Conservation (phyloP, 202 grass and related monocot species). For the Schoenoplectus tabernaemontani region DNA sequence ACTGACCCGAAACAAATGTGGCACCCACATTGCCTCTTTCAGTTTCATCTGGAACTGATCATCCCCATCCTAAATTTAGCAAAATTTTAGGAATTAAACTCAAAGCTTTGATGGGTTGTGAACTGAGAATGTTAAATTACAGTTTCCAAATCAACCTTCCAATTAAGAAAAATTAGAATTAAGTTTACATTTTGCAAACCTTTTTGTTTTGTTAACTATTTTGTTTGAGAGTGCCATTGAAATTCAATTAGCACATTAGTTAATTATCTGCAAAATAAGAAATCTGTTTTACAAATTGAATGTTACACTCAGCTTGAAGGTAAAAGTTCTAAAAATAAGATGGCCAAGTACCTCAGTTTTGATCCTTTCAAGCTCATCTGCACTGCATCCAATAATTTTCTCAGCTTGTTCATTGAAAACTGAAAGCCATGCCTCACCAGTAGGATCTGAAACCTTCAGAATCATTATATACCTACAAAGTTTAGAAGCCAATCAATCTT, state of each 20-base stretch:
- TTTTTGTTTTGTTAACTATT: neutral
- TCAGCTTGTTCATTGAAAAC: conserved; percentile 93
- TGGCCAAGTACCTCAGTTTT: conserved; percentile 56
- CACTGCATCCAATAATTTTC: conserved; percentile 78
- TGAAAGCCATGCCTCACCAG: conserved; percentile 83
- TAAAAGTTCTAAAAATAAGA: neutral
- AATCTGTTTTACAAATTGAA: neutral
- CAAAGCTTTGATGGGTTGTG: neutral
- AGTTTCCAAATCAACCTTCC: neutral
- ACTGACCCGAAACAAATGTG: conserved; percentile 68
- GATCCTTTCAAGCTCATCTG: conserved; percentile 78
- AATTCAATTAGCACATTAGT: neutral
- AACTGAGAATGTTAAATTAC: neutral
- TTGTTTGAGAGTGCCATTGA: neutral
- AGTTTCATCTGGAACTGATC: conserved; percentile 67
- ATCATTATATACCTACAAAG: conserved; percentile 71
- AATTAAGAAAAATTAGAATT: neutral
- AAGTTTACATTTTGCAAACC: neutral
- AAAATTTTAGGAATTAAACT: neutral
- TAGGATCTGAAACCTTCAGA: conserved; percentile 77
- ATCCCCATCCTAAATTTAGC: conserved; percentile 56
- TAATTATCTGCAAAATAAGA: neutral
- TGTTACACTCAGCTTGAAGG: neutral
- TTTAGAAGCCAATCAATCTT: neutral
- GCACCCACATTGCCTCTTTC: conserved; percentile 79